Evolutionary conservation across 345 rosid species (phyloP), one percentile per base, ranked within the genome.

Genomic region (Mercurialis annua): DNA sequence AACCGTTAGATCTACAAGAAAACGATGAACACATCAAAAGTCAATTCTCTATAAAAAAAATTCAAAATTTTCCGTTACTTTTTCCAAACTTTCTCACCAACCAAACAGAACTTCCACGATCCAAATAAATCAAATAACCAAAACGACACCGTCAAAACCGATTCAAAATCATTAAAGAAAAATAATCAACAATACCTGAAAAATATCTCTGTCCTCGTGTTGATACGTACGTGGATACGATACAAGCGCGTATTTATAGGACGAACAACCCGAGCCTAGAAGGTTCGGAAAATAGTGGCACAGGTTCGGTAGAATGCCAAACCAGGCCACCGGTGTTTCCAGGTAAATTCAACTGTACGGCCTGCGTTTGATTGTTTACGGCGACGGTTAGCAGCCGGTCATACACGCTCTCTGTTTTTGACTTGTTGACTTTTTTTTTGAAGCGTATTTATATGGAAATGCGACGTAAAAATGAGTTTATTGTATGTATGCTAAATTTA

Each of bases 331-430:
- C 60, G 68, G 30, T 65, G 17, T 67, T 20, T 73, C 49, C 42
- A 33, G 44, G n/a, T 62, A 15, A 18, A 6, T 29, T 24, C 14
- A 23, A 46, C 60, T 47, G 72, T 71, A 70, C 52, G 24, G 76
- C 65, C 70, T 21, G 61, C 44, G 44, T 1, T 9, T 3, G 6
- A n/a, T 40, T 3, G 11, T 9, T 30, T 14, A 21, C 2, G n/a
- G 53, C 43, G 47, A 51, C 64, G 57, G 77, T 62, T 26, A 12
- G 29, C 50, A 56, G 68, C 74, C 81, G 73, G 72, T 60, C 50
- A 40, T 38, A 17, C 15, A 40, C 60, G 69, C 59, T 33, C 23
- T 38, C 21, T 26, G 7, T 26, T 23, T 53, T 53, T 53, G 60
- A 65, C 69, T 12, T 40, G 64, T 38, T 53, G 69, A 66, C 69